Conservation (phyloP, 2,329 filamentous ascomycete species). For the Elsinoe fawcettii region DNA sequence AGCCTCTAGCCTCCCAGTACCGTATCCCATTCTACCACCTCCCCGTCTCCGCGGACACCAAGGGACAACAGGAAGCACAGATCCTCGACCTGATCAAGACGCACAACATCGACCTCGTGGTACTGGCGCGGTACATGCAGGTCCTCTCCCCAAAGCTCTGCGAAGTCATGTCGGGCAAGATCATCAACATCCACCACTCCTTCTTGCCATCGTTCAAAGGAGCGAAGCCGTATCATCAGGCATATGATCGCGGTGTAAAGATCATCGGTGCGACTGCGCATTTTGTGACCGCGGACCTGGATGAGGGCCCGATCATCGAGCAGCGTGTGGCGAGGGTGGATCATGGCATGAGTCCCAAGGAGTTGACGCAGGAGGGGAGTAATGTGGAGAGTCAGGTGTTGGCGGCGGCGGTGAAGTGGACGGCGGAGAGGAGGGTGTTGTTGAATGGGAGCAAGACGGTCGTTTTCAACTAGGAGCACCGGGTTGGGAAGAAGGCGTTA, state of each 20-base stretch:
- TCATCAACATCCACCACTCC: slow-evolving; percentile 88
- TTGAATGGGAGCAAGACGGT: slow-evolving; percentile 74
- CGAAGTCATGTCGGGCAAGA: slow-evolving; percentile 70
- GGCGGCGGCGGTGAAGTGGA: slow-evolving; percentile 76
- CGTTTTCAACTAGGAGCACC: slow-evolving; percentile 59
- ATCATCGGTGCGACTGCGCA: slow-evolving; percentile 81
- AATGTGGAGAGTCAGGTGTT: slow-evolving; percentile 79
- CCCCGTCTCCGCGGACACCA: slow-evolving; percentile 71
- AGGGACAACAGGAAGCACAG: slow-evolving; percentile 61
- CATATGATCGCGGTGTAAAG: slow-evolving; percentile 78
- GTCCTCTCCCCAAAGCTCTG: slow-evolving; percentile 69
- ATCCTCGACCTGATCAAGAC: slow-evolving; percentile 63
- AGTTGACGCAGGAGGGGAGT: slow-evolving; percentile 69
- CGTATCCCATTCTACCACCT: slow-evolving; percentile 73
- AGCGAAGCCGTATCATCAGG: slow-evolving; percentile 81
- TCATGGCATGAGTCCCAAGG: slow-evolving; percentile 67
- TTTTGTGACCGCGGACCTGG: slow-evolving; percentile 76
- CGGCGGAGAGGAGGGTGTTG: slow-evolving; percentile 69
- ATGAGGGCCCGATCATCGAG: slow-evolving; percentile 84
- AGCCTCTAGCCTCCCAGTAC: slow-evolving; percentile 60
- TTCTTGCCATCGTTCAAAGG: slow-evolving; percentile 85
- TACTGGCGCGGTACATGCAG: slow-evolving; percentile 82
- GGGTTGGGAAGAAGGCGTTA: no score
- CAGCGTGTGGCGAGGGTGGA: slow-evolving; percentile 71
- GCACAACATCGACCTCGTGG: slow-evolving; percentile 68